Percentiles rank a stretch among this genome's conserved stretches.
Evolutionary conservation across 1,284 basidiomycete species (phyloP).

Genomic region (Cutaneotrichosporon spelunceum): DNA sequence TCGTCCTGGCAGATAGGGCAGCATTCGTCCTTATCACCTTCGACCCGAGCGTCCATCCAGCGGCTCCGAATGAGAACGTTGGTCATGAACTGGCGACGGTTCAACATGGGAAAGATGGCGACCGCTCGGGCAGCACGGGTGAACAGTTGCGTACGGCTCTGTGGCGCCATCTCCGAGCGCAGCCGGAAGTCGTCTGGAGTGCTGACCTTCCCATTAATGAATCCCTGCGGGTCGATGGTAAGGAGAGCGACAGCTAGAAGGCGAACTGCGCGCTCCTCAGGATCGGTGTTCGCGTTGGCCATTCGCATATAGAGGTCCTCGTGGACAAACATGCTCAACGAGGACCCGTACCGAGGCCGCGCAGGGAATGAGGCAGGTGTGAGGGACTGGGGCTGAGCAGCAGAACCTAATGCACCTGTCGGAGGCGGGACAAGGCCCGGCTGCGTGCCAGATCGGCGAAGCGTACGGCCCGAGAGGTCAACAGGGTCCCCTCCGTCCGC

Average conservation of each 20-base stretch:
- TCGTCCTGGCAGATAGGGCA: constrained; percentile 33
- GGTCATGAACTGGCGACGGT: constrained; percentile 1
- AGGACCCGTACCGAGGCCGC: neutral
- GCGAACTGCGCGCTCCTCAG: neutral
- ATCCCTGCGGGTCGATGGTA: neutral
- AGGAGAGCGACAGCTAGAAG: neutral
- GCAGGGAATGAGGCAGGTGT: neutral
- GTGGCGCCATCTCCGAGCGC: neutral
- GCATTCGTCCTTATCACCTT: constrained; percentile 32
- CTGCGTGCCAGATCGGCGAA: neutral
- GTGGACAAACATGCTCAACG: neutral
- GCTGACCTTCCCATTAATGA: neutral
- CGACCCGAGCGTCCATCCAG: constrained; percentile 12
- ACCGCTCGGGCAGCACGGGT: neutral
- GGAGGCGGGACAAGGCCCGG: neutral
- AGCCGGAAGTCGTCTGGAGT: neutral
- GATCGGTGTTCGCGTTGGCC: neutral
- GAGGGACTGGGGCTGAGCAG: neutral
- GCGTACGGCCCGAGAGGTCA: neutral
- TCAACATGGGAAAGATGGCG: neutral
- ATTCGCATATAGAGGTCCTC: neutral
- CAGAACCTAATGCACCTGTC: neutral
- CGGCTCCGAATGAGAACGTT: constrained; percentile 1
- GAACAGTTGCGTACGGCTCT: neutral
- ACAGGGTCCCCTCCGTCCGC: neutral